These are phyloP conservation scores for Mrakia hoshinonis DNA, from an alignment of 768 basidiomycete genomes.

Conservation along the genomic window DNA sequence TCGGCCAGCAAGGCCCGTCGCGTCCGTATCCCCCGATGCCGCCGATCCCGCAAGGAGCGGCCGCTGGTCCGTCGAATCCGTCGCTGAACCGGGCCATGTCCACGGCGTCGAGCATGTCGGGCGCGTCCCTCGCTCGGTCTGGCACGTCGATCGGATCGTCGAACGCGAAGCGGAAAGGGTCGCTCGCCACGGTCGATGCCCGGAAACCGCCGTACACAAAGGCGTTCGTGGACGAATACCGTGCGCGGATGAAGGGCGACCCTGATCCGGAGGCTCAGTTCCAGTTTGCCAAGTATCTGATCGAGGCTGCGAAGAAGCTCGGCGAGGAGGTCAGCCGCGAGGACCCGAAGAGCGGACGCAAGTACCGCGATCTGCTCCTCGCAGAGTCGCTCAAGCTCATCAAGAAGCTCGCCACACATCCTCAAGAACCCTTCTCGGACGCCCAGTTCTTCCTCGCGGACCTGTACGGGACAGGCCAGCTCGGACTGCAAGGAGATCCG, in stretches of 20 bases:
- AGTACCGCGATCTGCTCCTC: slow-evolving; percentile 80
- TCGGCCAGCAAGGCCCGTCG: not conserved
- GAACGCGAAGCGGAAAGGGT: slow-evolving; percentile 37
- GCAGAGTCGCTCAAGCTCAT: slow-evolving; percentile 84
- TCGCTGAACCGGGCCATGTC: slow-evolving; percentile 30
- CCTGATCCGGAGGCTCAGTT: slow-evolving; percentile 98
- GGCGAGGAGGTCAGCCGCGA: slow-evolving; percentile 56
- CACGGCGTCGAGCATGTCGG: slow-evolving; percentile 32
- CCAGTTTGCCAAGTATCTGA: slow-evolving; percentile 94
- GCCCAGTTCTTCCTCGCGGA: slow-evolving; percentile 98
- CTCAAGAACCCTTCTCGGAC: slow-evolving; percentile 73
- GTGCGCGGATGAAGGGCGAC: slow-evolving; percentile 91
- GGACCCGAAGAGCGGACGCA: slow-evolving; percentile 62
- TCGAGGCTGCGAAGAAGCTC: slow-evolving; percentile 78
- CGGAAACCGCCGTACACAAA: slow-evolving; percentile 67
- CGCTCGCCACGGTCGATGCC: slow-evolving; percentile 39
- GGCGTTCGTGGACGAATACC: slow-evolving; percentile 95
- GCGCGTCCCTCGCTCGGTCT: slow-evolving; percentile 19
- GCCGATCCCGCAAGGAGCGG: slow-evolving; percentile 33
- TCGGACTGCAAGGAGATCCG: slow-evolving; percentile 94
- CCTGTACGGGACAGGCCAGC: slow-evolving; percentile 86
- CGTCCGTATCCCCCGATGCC: slow-evolving; percentile 31
- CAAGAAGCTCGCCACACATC: slow-evolving; percentile 83
- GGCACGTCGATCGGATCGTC: slow-evolving; percentile 40
- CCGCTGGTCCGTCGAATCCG: slow-evolving; percentile 34